Percentiles rank a stretch among this genome's conserved stretches.
phyloP scores from a whole-genome alignment of 345 rosid species.

The Xanthoceras sorbifolium region DNA sequence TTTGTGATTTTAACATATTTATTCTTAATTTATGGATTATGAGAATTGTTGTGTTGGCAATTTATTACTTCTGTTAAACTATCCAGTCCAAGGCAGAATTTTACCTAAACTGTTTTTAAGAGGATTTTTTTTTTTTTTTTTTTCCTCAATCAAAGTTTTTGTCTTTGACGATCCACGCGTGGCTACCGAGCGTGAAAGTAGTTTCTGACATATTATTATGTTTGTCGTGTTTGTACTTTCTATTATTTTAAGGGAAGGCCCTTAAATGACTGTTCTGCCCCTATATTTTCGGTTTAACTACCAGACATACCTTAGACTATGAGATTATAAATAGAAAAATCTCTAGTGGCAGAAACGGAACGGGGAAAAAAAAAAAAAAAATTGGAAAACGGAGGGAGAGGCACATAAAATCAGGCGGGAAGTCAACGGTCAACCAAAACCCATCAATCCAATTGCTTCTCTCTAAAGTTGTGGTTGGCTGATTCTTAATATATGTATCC shows the following conservation, averaged over 20 bases:
- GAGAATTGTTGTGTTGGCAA: not conserved
- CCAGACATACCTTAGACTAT: slow-evolving; percentile 5
- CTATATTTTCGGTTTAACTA: not conserved
- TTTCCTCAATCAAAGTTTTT: too few species aligned
- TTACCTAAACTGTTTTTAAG: too few species aligned
- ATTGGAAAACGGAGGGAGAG: slow-evolving; percentile 24
- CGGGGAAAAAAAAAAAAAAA: slow-evolving; percentile 20
- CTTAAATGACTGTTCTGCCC: not conserved
- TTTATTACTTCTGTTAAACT: too few species aligned
- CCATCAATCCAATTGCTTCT: not conserved
- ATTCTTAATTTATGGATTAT: not conserved
- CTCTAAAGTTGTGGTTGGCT: slow-evolving; percentile 12
- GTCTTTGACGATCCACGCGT: slow-evolving; percentile 12
- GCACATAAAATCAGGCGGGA: slow-evolving; percentile 37
- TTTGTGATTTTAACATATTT: too few species aligned
- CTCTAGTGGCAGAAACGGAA: slow-evolving; percentile 52
- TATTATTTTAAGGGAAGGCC: slow-evolving; percentile 32
- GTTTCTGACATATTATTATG: slow-evolving; percentile 34
- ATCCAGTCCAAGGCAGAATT: too few species aligned
- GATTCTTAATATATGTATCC: slow-evolving; percentile 31
- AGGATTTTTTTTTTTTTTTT: not conserved
- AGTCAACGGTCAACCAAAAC: slow-evolving; percentile 50
- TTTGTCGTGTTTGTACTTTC: slow-evolving; percentile 41
- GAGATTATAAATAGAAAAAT: not conserved
- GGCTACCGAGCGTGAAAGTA: slow-evolving; percentile 19